Evolutionary conservation across 371 early-diverging fungal genomes (phyloP).

Genomic region (Mortierella sp.): DNA sequence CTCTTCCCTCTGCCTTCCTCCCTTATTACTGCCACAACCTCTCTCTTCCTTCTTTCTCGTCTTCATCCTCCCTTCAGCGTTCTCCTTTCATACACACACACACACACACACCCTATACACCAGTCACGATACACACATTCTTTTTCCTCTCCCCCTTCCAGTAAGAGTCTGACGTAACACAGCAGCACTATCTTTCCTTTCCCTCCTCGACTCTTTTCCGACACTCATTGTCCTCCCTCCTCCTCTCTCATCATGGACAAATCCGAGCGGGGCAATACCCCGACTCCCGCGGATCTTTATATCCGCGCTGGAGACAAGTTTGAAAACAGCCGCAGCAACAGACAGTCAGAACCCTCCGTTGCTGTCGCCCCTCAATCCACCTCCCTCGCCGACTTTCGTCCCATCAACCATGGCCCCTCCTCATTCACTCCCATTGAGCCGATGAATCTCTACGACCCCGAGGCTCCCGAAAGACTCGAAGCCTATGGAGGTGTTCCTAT

Average conservation of each 20-base stretch:
- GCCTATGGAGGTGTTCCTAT: constrained; percentile 65
- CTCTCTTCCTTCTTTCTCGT: not conserved
- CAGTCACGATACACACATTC: not conserved
- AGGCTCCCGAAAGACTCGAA: constrained; percentile 63
- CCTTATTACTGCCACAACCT: not conserved
- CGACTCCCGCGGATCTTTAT: not conserved
- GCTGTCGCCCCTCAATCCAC: constrained; percentile 12
- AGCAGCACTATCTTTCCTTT: not conserved
- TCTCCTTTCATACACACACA: not conserved
- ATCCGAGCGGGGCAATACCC: constrained; percentile 22
- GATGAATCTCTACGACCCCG: constrained; percentile 69
- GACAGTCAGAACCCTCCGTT: constrained; percentile 3
- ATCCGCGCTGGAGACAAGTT: not conserved
- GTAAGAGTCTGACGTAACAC: constrained; percentile 1
- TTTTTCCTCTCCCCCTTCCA: not conserved
- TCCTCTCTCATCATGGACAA: constrained; percentile 27
- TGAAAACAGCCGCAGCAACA: constrained; percentile 4
- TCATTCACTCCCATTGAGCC: constrained; percentile 67
- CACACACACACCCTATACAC: too few species aligned
- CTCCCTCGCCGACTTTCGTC: constrained; percentile 25
- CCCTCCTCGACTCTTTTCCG: not conserved
- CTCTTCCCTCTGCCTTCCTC: not conserved
- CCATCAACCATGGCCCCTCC: constrained; percentile 64
- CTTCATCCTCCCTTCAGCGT: not conserved
- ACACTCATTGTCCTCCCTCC: not conserved